Base-by-base conservation (phyloP, 2,329 filamentous ascomycete species). In the Alternaria angustiovoidea region DNA sequence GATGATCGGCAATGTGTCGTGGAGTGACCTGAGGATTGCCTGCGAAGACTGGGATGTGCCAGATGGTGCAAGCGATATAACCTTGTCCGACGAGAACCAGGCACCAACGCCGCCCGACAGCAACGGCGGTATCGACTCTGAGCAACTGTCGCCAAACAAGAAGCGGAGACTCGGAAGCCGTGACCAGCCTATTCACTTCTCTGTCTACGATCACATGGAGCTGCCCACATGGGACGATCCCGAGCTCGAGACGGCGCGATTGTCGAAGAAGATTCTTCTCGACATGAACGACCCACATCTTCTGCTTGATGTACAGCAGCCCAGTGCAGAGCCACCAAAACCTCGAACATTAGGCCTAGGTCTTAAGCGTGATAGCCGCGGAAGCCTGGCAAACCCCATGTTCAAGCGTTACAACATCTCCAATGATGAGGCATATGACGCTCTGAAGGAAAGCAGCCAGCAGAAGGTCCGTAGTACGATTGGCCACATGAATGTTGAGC, bases 381-480 rank as follows among this genome's bases (percentile, higher is more conserved):
- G 89, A 16, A 90, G 88, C 51, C 81, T 93, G 42, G 88, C 89
- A 3, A 91, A 90, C 55, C 89, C 92, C 57, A 85, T 97, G 36
- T 87, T 87, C 38, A 87, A 90, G 67, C 89, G 94, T 42, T 99
- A 97, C 84, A 98, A 98, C 75, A 91, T 96, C 59, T 97, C 94
- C 30, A 98, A 98, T 65, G 95, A 99, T 73, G 91, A 95, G 60
- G 94, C 94, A 2, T 99, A 99, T 77, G 94, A 98, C 74, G 88
- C 93, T 61, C 86, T 99, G 44, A 98, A 98, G 79, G 93, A 97
- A 78, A 98, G 97, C 74, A 94, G 96, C 74, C 93, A 96, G 80
- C 93, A 92, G 84, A 98, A 97, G 79, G 92, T 99, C 62, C 89
- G 95, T 67, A 95, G 93, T 53, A 96, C 93, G 1, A 87, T 99